Conservation (phyloP, 2,329 filamentous ascomycete genomes). For the Paramyrothecium sp. region DNA sequence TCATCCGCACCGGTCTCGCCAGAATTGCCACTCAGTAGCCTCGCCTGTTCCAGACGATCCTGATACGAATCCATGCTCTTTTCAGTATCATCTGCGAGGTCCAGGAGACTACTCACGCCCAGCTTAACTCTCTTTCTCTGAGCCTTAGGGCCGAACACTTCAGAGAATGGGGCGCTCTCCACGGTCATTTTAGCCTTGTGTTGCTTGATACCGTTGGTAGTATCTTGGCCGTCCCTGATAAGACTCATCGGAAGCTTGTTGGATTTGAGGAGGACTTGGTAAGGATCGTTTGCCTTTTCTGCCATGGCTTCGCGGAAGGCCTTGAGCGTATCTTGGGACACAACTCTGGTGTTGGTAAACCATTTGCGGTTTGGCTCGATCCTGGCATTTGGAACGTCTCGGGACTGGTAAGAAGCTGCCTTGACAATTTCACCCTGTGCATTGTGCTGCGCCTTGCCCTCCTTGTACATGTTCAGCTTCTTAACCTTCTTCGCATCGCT, state of each 20-base stretch:
- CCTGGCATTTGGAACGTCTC: slow-evolving; percentile 76
- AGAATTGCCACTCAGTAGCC: slow-evolving; percentile 69
- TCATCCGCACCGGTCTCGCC: slow-evolving; percentile 52
- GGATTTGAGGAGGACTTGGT: slow-evolving; percentile 90
- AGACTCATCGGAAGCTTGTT: slow-evolving; percentile 97
- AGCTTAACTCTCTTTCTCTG: slow-evolving; percentile 93
- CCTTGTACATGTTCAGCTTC: slow-evolving; percentile 85
- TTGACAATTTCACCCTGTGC: slow-evolving; percentile 80
- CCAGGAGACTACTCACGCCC: slow-evolving; percentile 75
- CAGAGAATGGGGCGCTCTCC: slow-evolving; percentile 79
- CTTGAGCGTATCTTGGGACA: slow-evolving; percentile 83
- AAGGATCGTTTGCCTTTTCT: slow-evolving; percentile 86
- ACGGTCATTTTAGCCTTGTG: slow-evolving; percentile 93
- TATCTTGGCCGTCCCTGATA: slow-evolving; percentile 74
- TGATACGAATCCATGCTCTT: slow-evolving; percentile 80
- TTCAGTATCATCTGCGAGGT: slow-evolving; percentile 76
- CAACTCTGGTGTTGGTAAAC: slow-evolving; percentile 91
- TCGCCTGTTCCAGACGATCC: slow-evolving; percentile 76
- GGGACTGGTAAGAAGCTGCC: slow-evolving; percentile 79
- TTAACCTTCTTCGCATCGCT: slow-evolving; percentile 82
- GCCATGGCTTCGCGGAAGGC: slow-evolving; percentile 91
- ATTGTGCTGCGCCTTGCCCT: slow-evolving; percentile 80
- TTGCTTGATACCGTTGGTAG: slow-evolving; percentile 80
- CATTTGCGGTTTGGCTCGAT: slow-evolving; percentile 97
- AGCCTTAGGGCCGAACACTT: slow-evolving; percentile 91